Evolutionary conservation across 345 rosid species (phyloP), one percentile per base, ranked within the genome.

Genomic region (Odontarrhena argentea): DNA sequence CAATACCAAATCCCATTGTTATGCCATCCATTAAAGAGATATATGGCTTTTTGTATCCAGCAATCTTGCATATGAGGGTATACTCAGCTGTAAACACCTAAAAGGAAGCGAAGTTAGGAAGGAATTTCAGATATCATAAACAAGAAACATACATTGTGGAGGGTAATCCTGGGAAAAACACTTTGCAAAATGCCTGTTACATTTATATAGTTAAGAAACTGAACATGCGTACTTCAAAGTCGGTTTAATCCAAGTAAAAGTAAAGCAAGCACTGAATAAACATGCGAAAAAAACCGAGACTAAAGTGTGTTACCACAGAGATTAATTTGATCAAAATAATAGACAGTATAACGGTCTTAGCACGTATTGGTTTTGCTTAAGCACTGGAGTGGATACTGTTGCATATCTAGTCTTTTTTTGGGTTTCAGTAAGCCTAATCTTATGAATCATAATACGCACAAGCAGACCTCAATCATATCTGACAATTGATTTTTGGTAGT

Each of bases 1-100:
- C 97, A 76, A 93, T 41, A 43, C 98, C 97, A 81, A 88, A 93
- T 24, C 98, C 97, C 97, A 90, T 93, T 15, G 97, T 87, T 63
- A 90, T 70, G 61, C 98, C 97, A 83, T 93, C 97, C 98, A 93
- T 93, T 51, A 93, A 70, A 51, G 90, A 82, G 68, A 90, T 78
- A 53, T 90, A 90, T 56, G 98, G 97, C 69, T 93, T 93, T 76
- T 79, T 81, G 82, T 87, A 93, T 36, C 68, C 96, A 53, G 88
- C 73, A 74, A 90, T 93, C 79, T 86, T 93, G 84, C 98, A 93
- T 76, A 93, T 83, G 41, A 93, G 82, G 11, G 84, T 63, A 78
- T 93, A 93, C 76, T 93, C 98, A 45, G 96, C 92, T 37, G 84
- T 69, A 79, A 90, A 90, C 37, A 88, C 94, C 98, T 90, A 77